Percentiles rank a stretch among this genome's conserved stretches.
Conservation (phyloP, 2,329 filamentous ascomycete species). For the Aspergillus sp. region DNA sequence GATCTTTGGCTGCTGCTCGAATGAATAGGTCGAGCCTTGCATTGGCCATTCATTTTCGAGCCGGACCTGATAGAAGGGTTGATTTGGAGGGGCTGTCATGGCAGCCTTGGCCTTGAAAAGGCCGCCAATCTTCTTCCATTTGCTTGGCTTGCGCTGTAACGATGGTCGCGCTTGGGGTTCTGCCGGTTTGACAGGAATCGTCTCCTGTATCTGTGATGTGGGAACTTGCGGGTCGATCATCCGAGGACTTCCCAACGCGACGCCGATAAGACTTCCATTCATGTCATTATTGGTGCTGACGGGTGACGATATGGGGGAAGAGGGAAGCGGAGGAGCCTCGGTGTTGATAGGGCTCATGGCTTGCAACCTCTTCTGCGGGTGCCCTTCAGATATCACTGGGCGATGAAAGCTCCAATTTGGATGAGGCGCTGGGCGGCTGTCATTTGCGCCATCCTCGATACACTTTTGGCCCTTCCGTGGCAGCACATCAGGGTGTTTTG, state of each 20-base stretch:
- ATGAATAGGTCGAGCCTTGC: slow-evolving; percentile 24
- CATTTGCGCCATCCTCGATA: slow-evolving; percentile 16
- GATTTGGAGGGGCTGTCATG: slow-evolving; percentile 20
- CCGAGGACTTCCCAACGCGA: slow-evolving; percentile 71
- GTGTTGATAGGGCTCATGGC: slow-evolving; percentile 35
- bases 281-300: slow-evolving; percentile 18
- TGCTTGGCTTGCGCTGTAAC: slow-evolving; percentile 42
- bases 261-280: slow-evolving; percentile 62
- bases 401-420: slow-evolving; percentile 23
- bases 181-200: slow-evolving; percentile 14
- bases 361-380: slow-evolving; percentile 17
- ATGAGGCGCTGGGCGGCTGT: slow-evolving; percentile 14
- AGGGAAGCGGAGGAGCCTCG: slow-evolving; percentile 16
- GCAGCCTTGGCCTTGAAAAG: slow-evolving; percentile 44
- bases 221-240: slow-evolving; percentile 25
- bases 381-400: slow-evolving; percentile 23
- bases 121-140: slow-evolving; percentile 50
- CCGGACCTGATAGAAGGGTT: slow-evolving; percentile 34
- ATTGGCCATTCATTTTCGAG: slow-evolving; percentile 23
- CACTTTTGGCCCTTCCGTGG: slow-evolving; percentile 34
- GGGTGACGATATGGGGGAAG: slow-evolving; percentile 24
- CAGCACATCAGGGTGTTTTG: slow-evolving; percentile 35
- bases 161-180: slow-evolving; percentile 15
- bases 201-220: slow-evolving; percentile 19
- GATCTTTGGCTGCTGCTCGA: slow-evolving; percentile 17